Evolutionary conservation across 202 grass and related monocot genomes (phyloP).

Genomic region (Zoysia matrella): DNA sequence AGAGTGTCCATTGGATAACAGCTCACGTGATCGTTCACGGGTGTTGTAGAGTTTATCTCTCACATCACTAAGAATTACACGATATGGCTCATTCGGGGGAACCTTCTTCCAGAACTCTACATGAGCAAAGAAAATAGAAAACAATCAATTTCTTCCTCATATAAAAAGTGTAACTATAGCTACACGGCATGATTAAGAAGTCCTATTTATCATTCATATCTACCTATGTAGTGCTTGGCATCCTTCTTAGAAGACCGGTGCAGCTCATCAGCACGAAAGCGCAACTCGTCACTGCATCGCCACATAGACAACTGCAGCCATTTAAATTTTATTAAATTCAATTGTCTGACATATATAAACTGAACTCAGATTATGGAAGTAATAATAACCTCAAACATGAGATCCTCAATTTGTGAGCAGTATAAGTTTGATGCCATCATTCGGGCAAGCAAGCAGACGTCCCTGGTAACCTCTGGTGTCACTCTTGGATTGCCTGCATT

Average conservation of each 20-base stretch:
- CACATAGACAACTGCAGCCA: conserved; percentile 92
- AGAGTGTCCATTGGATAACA: conserved; percentile 84
- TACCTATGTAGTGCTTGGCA: conserved; percentile 97
- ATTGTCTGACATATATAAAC: conserved; percentile 12
- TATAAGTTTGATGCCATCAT: conserved; percentile 95
- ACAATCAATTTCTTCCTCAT: conserved; percentile 20
- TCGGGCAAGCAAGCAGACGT: conserved; percentile 94
- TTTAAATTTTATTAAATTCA: conserved; percentile 21
- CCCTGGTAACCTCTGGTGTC: conserved; percentile 97
- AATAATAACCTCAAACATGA: conserved; percentile 90
- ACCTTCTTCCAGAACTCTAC: conserved; percentile 98
- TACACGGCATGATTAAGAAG: conserved; percentile 5
- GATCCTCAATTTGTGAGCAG: conserved; percentile 94
- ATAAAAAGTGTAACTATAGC: neutral
- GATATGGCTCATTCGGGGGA: conserved; percentile 84
- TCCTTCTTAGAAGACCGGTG: conserved; percentile 87
- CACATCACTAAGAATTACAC: conserved; percentile 87
- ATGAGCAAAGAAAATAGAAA: conserved; percentile 25
- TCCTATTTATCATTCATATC: conserved; percentile 17
- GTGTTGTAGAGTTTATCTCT: conserved; percentile 95
- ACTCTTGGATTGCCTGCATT: conserved; percentile 88
- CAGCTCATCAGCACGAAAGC: conserved; percentile 64
- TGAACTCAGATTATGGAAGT: neutral
- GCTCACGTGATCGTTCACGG: conserved; percentile 79
- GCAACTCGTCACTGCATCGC: conserved; percentile 85